These are phyloP conservation scores for Taphrina deformans DNA, from an alignment of 1,139 yeast genomes.

Conservation along the genomic window DNA sequence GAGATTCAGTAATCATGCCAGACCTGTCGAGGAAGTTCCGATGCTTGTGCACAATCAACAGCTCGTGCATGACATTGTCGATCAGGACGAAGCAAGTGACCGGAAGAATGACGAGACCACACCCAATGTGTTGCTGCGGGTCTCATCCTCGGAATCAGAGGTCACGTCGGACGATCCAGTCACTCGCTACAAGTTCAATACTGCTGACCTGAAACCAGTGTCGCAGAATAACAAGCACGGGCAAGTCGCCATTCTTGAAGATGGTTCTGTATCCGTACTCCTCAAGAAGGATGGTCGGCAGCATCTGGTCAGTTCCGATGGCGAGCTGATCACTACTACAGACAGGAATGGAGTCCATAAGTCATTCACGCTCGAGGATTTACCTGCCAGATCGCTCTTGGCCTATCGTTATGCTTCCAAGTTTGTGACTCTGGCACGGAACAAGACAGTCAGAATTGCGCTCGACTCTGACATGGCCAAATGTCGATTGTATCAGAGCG, in stretches of 20 bases:
- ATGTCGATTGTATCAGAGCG: constrained; percentile 18
- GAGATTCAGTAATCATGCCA: not conserved
- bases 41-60: not conserved
- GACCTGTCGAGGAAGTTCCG: not conserved
- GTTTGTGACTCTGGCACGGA: constrained; percentile 31
- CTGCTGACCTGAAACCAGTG: constrained; percentile 21
- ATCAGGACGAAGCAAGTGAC: constrained; percentile 13
- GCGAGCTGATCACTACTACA: not conserved
- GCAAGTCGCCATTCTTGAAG: constrained; percentile 7
- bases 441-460: constrained; percentile 30
- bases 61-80: constrained; percentile 8
- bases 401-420: constrained; percentile 36
- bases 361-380: constrained; percentile 26
- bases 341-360: not conserved
- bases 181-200: constrained; percentile 14
- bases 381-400: constrained; percentile 34
- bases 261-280: constrained; percentile 7
- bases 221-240: constrained; percentile 27
- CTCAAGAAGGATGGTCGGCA: constrained; percentile 8
- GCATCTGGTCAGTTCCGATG: constrained; percentile 18
- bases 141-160: not conserved
- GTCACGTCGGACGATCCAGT: not conserved
- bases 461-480: constrained; percentile 20
- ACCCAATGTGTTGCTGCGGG: not conserved
- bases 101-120: not conserved